Evolutionary conservation across 2,329 filamentous ascomycete species (phyloP).

Genomic region (Colletotrichum tofieldiae): DNA sequence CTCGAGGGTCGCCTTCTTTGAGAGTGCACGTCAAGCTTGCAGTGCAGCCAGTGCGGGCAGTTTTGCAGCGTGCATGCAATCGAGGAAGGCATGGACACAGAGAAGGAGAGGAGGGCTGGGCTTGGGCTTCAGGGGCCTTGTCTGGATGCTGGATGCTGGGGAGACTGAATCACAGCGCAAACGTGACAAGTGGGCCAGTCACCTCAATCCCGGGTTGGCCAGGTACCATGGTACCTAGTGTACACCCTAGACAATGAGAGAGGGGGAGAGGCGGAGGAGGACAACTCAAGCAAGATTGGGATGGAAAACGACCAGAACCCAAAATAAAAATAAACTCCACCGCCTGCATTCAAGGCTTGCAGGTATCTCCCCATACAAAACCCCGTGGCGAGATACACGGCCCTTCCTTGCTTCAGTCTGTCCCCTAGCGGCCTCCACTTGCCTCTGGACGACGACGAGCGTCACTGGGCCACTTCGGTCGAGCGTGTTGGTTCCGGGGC

Average conservation of each 20-base stretch:
- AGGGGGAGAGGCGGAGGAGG: neutral
- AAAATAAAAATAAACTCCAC: slow-evolving; percentile 6
- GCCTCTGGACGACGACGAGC: slow-evolving; percentile 8
- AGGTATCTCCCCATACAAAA: neutral
- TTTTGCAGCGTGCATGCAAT: neutral
- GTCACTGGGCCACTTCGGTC: slow-evolving; percentile 16
- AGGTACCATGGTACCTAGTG: no score
- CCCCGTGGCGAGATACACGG: neutral
- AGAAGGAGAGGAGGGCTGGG: neutral
- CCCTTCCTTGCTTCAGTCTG: neutral
- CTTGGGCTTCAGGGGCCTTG: neutral
- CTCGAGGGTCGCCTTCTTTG: neutral
- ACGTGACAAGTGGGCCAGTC: neutral
- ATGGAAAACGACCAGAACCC: neutral
- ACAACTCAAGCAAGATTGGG: neutral
- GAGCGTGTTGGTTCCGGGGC: slow-evolving; percentile 10
- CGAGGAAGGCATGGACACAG: neutral
- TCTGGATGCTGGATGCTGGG: neutral
- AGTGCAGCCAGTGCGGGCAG: neutral
- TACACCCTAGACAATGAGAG: no score
- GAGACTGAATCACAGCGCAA: neutral
- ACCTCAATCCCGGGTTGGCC: neutral
- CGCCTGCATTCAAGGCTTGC: neutral
- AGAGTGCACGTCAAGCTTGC: neutral
- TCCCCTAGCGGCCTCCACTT: slow-evolving; percentile 17